Conservation (phyloP, 257 asterid genomes). For the Solanum corneliomulleri region DNA sequence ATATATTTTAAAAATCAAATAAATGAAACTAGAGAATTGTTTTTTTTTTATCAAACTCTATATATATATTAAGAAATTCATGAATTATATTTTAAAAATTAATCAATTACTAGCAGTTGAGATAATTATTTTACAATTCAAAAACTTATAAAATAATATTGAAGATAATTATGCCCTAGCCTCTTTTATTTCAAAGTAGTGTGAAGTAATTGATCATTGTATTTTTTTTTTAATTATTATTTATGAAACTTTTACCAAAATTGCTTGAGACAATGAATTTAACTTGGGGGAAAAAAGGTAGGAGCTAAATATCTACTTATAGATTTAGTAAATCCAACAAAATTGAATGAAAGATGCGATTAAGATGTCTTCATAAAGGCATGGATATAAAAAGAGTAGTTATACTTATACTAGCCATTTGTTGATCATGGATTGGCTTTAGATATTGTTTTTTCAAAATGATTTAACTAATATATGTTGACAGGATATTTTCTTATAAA, state of each 20-base stretch:
- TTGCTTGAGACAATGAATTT: background rate
- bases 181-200: background rate
- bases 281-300: background rate
- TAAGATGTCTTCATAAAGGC: background rate
- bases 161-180: background rate
- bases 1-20: background rate
- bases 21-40: background rate
- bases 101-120: background rate
- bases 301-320: background rate
- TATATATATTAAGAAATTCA: background rate
- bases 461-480: background rate
- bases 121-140: background rate
- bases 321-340: background rate
- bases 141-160: background rate
- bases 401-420: background rate
- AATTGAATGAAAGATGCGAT: background rate
- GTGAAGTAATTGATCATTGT: background rate
- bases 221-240: background rate
- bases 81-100: background rate
- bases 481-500: background rate
- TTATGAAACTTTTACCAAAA: background rate
- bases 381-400: background rate
- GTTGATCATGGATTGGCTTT: background rate
- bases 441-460: background rate
- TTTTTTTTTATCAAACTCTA: background rate